Evolutionary conservation across 2,329 filamentous ascomycete species (phyloP).

Genomic region (Pseudovirgaria hyperparasitica): DNA sequence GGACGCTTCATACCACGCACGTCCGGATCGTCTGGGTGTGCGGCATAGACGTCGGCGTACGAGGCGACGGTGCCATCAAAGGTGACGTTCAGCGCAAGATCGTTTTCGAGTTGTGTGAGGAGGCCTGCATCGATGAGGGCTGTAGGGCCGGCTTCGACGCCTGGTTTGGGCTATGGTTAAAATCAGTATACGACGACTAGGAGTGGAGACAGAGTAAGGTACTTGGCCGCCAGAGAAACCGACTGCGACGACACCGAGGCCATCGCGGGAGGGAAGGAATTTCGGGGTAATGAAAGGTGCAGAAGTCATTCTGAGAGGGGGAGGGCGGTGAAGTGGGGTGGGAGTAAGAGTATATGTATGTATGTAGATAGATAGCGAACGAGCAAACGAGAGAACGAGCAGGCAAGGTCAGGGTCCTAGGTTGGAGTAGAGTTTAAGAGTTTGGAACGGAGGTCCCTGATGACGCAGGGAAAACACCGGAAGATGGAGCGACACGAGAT

Average conservation of each 20-base stretch:
- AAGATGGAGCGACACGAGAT: too few relatives aligned
- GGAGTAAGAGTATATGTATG: too few relatives aligned
- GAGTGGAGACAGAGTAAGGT: slow-evolving; percentile 15
- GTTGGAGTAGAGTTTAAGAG: too few relatives aligned
- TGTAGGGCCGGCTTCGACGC: slow-evolving; percentile 80
- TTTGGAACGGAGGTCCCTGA: too few relatives aligned
- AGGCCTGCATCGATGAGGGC: slow-evolving; percentile 83
- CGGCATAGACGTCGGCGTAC: slow-evolving; percentile 64
- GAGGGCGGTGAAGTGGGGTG: too few relatives aligned
- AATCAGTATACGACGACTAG: slow-evolving; percentile 5
- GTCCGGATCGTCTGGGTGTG: slow-evolving; percentile 60
- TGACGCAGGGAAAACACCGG: too few relatives aligned
- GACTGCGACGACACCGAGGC: slow-evolving; percentile 86
- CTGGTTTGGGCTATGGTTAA: slow-evolving; percentile 61
- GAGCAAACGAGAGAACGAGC: too few relatives aligned
- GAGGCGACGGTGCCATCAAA: slow-evolving; percentile 73
- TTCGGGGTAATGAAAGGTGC: slow-evolving; percentile 50
- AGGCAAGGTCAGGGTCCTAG: too few relatives aligned
- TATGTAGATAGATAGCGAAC: too few relatives aligned
- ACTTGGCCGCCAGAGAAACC: slow-evolving; percentile 96
- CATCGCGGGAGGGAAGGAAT: slow-evolving; percentile 66
- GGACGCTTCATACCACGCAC: slow-evolving; percentile 93
- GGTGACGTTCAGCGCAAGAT: slow-evolving; percentile 78
- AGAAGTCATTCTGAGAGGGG: slow-evolving; percentile 33
- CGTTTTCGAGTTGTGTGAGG: slow-evolving; percentile 66